phyloP scores from a whole-genome alignment of 2,329 filamentous ascomycete species.

The Cladosporium austrohemisphaericum region DNA sequence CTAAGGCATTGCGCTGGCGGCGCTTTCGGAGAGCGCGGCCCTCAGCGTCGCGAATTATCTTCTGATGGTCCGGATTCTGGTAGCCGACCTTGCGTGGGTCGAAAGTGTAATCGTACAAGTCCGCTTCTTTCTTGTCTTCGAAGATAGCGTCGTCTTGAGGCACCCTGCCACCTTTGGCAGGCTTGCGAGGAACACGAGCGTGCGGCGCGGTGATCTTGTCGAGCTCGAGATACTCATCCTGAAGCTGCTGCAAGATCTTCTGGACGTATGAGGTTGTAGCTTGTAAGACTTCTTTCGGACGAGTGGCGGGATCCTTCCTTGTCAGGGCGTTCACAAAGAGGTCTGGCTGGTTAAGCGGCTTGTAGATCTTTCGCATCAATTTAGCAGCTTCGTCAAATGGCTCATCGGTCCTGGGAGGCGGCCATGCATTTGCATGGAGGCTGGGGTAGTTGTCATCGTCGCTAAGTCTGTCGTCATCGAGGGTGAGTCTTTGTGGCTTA shows the following conservation, averaged over 20 bases:
- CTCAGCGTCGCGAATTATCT: constrained; percentile 42
- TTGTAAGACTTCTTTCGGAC: constrained; percentile 53
- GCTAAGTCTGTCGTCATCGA: constrained; percentile 31
- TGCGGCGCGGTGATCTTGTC: constrained; percentile 52
- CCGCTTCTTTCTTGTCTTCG: constrained; percentile 59
- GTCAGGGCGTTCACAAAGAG: constrained; percentile 42
- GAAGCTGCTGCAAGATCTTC: constrained; percentile 51
- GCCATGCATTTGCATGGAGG: constrained; percentile 26
- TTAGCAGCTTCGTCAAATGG: constrained; percentile 37
- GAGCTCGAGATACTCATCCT: constrained; percentile 58
- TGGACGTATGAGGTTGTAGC: constrained; percentile 53
- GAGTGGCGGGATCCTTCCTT: constrained; percentile 39
- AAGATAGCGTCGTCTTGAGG: constrained; percentile 47
- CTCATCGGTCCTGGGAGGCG: constrained; percentile 23
- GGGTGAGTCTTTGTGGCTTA: constrained; percentile 28
- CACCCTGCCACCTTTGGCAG: constrained; percentile 45
- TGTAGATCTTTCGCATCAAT: constrained; percentile 39
- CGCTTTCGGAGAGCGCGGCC: constrained; percentile 47
- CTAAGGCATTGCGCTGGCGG: constrained; percentile 34
- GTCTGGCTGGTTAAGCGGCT: constrained; percentile 42
- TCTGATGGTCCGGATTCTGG: constrained; percentile 56
- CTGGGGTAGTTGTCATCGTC: constrained; percentile 28
- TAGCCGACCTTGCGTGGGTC: constrained; percentile 50
- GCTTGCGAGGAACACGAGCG: constrained; percentile 50
- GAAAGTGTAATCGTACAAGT: constrained; percentile 58